Base-by-base conservation (phyloP, 805 yeast genomes). In the Candida suzukii region DNA sequence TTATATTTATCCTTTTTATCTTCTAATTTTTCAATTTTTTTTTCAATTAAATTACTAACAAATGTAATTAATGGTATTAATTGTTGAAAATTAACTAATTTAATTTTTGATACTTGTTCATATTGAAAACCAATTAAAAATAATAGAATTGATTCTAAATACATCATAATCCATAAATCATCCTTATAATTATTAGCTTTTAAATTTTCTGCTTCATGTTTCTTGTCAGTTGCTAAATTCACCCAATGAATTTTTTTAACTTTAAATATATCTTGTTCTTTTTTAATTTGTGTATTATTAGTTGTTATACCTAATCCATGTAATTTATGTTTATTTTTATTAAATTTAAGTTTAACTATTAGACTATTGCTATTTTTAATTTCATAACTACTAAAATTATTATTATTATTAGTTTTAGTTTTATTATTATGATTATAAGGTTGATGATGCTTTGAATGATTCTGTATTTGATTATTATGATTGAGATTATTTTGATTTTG, bases 41-140 rank as follows among this genome's bases (percentile, higher is more conserved):
- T 31, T 19, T 31, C 35, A 4, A 31, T 4, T 31, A 31, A 31
- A 31, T 14, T 19, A 18, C 17, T 18, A 9, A 31, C 24, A 31
- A 31, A 31, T 4, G 17, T 31, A 16, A 31, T 19, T n/a, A 31
- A 19, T 18, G 35, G 35, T 10, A 31, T 12, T 19, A 31, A 31
- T 18, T 16, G 6, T n/a, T 31, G 17, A 11, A 24, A 35, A 14
- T 35, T 25, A 6, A 17, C 29, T 16, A 24, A 5, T 17, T 24
- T 26, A 13, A 28, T 27, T 8, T 17, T 14, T n/a, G 29, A 16
- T 7, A 17, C 7, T 25, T 56, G 61, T 37, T 53, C 52, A 7
- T 43, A 37, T 20, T 46, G 43, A 21, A 57, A 50, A 17, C 51
- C 54, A n/a, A 54, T 39, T 9, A 57, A 44, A 38, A 54, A 57